These are phyloP conservation scores for Sporothrix luriei DNA, from an alignment of 2,329 filamentous ascomycete genomes.

Conservation along the genomic window DNA sequence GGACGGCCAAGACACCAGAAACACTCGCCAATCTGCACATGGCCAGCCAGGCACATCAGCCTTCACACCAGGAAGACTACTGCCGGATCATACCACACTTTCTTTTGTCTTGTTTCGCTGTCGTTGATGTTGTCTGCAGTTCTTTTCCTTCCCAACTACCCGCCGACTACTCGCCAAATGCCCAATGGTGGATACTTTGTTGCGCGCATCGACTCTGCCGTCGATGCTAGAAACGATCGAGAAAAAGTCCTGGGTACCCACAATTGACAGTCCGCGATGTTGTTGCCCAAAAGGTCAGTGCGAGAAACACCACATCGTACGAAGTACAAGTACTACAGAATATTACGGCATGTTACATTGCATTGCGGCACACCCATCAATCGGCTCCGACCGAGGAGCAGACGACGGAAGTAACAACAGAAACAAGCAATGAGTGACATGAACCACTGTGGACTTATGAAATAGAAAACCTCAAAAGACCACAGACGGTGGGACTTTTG, in stretches of 20 bases:
- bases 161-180: not conserved
- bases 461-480: not conserved
- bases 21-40: not conserved
- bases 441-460: not conserved
- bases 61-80: not conserved
- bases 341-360: too few relatives aligned
- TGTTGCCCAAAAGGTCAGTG: not conserved
- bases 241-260: too few relatives aligned
- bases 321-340: too few relatives aligned
- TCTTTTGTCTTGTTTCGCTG: not conserved
- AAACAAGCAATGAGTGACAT: conserved; percentile 10
- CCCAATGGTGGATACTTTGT: too few relatives aligned
- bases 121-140: not conserved
- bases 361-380: not conserved
- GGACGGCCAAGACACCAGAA: not conserved
- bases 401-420: not conserved
- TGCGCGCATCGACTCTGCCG: too few relatives aligned
- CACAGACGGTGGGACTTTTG: too few relatives aligned
- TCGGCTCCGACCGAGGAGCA: not conserved
- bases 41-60: too few relatives aligned
- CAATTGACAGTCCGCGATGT: not conserved
- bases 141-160: not conserved
- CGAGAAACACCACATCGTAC: too few relatives aligned
- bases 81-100: not conserved
- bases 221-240: too few relatives aligned